Conservation (phyloP, 139 green algal species). For the Chlorokybus atmophyticus region DNA sequence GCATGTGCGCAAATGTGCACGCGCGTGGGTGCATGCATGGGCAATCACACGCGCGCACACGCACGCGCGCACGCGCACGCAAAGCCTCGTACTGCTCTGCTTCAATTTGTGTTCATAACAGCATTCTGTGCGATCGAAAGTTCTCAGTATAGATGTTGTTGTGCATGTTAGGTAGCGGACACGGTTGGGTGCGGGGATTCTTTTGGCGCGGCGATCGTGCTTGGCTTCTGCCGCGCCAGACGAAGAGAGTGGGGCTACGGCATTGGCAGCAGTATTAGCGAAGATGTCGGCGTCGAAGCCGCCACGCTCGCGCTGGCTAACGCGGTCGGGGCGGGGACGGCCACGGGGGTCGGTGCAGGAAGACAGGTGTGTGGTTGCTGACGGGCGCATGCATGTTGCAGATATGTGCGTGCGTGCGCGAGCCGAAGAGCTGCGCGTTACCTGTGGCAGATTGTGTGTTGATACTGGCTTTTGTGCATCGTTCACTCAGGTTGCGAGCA, state of each 20-base stretch:
- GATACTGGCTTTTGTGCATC: no score
- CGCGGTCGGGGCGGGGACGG: conserved; percentile 82
- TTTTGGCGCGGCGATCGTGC: conserved; percentile 76
- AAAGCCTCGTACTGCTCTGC: neutral
- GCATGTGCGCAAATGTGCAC: neutral
- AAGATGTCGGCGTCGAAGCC: no score
- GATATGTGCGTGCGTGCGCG: no score
- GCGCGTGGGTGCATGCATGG: neutral
- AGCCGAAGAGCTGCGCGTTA: no score
- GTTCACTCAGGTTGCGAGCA: no score
- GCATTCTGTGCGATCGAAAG: neutral
- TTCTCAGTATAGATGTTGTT: neutral
- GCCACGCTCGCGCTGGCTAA: conserved; percentile 74
- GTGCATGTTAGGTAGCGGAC: conserved; percentile 53
- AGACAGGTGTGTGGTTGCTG: no score
- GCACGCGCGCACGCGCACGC: conserved; percentile 1
- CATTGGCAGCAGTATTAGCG: no score
- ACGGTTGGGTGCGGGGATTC: conserved; percentile 93
- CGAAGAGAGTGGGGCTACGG: no score
- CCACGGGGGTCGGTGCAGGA: conserved; percentile 64
- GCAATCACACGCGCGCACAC: neutral
- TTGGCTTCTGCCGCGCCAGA: conserved; percentile 55
- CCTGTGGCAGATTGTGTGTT: no score
- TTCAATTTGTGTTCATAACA: neutral
- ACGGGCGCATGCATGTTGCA: no score